These are phyloP conservation scores for Paralagenidium karlingii DNA, from an alignment of 352 stramenopile species.

Conservation along the genomic window DNA sequence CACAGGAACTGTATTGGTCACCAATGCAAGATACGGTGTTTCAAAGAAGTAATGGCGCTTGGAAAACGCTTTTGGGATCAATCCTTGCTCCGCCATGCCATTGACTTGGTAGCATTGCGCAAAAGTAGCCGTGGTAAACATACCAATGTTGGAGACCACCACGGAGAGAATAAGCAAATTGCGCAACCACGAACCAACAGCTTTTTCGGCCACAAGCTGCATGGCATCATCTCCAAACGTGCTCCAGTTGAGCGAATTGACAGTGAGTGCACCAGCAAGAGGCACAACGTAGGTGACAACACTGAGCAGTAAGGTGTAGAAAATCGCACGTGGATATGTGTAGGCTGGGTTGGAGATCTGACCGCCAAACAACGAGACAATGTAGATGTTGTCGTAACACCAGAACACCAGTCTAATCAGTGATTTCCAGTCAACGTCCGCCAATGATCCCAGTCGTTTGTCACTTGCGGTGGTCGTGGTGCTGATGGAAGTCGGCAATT, in stretches of 20 bases:
- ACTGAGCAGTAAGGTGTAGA: slow-evolving; percentile 42
- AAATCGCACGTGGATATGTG: slow-evolving; percentile 64
- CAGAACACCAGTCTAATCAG: slow-evolving; percentile 89
- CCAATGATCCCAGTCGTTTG: too few relatives aligned
- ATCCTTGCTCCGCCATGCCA: slow-evolving; percentile 64
- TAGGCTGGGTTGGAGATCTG: slow-evolving; percentile 57
- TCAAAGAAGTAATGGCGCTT: slow-evolving; percentile 22
- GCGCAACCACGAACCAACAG: slow-evolving; percentile 73
- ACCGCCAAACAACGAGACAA: slow-evolving; percentile 56
- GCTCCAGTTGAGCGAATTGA: slow-evolving; percentile 36
- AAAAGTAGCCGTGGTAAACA: slow-evolving; percentile 86
- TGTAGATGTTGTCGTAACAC: slow-evolving; percentile 86
- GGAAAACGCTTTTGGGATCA: slow-evolving; percentile 71
- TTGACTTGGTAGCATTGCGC: slow-evolving; percentile 79
- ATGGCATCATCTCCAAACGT: slow-evolving; percentile 89
- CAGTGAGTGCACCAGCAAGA: slow-evolving; percentile 71
- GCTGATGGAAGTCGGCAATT: slow-evolving; percentile 1
- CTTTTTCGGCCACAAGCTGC: slow-evolving; percentile 61
- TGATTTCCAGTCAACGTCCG: slow-evolving; percentile 36
- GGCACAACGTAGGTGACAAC: slow-evolving; percentile 70
- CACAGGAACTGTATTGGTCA: slow-evolving; percentile 20
- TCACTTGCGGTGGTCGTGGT: too few relatives aligned
- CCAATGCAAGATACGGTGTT: slow-evolving; percentile 16
- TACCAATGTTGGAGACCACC: slow-evolving; percentile 68
- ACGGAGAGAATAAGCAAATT: slow-evolving; percentile 73